phyloP scores from a whole-genome alignment of 768 basidiomycete genomes.

The Mycena latifolia region DNA sequence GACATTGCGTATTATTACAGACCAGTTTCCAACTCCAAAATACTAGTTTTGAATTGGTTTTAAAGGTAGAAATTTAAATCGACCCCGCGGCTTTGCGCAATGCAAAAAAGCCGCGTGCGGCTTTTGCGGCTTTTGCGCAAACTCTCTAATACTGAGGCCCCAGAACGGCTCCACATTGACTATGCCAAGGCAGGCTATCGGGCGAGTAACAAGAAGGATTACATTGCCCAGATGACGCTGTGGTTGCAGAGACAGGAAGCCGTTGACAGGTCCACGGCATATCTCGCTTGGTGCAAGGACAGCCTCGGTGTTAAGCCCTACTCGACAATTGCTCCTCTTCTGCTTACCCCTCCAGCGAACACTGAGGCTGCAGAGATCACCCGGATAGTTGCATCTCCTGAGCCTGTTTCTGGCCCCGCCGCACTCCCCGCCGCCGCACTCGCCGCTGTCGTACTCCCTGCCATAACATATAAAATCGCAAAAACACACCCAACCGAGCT shows the following conservation, averaged over 20 bases:
- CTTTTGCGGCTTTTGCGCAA: too few relatives aligned
- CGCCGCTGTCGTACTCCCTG: too few relatives aligned
- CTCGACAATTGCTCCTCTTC: not conserved
- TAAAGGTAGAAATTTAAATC: too few relatives aligned
- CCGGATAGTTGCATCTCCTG: not conserved
- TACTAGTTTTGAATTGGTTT: too few relatives aligned
- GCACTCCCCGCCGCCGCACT: not conserved
- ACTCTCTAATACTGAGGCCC: not conserved
- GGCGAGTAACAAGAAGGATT: not conserved
- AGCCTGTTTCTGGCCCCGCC: not conserved
- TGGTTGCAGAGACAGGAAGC: not conserved
- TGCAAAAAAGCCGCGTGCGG: too few relatives aligned
- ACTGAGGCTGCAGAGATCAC: not conserved
- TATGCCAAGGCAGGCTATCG: not conserved
- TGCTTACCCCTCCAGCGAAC: not conserved
- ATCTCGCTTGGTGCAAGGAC: slow-evolving; percentile 3
- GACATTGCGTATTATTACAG: too few relatives aligned
- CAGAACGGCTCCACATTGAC: not conserved
- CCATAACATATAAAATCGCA: not conserved
- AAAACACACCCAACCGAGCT: not conserved
- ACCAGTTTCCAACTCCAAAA: too few relatives aligned
- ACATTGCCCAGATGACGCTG: not conserved
- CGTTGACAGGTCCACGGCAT: not conserved
- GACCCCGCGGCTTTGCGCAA: too few relatives aligned
- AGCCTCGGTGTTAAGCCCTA: not conserved